These are phyloP conservation scores for Testicularia cyperi DNA, from an alignment of 1,284 basidiomycete species.

Conservation along the genomic window DNA sequence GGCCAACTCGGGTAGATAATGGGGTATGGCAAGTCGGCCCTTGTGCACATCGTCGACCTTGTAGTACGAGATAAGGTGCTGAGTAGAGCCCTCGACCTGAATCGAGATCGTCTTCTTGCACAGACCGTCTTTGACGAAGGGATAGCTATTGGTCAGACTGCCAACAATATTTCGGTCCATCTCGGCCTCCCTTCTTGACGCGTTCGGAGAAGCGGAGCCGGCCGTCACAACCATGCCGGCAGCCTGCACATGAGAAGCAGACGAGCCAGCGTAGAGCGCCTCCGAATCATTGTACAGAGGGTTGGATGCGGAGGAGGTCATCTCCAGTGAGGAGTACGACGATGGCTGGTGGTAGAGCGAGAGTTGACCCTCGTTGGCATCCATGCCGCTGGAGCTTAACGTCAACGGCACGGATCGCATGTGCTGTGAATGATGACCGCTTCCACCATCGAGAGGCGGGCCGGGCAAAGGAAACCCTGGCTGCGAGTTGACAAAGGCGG, in stretches of 20 bases:
- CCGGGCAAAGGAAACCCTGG: constrained; percentile 14
- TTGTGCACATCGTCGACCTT: constrained; percentile 85
- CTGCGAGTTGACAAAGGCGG: constrained; percentile 17
- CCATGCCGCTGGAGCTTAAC: constrained; percentile 17
- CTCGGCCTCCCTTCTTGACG: constrained; percentile 25
- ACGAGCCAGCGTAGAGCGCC: constrained; percentile 4
- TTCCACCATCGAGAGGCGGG: constrained; percentile 1
- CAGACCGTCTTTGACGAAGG: constrained; percentile 47
- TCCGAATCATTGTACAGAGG: constrained; percentile 15
- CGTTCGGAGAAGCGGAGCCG: constrained; percentile 1
- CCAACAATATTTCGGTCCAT: constrained; percentile 49
- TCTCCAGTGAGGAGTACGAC: constrained; percentile 8
- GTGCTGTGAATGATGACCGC: constrained; percentile 1
- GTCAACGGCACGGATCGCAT: constrained; percentile 25
- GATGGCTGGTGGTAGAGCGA: constrained; percentile 10
- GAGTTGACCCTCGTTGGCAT: constrained; percentile 11
- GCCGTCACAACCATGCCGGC: constrained; percentile 29
- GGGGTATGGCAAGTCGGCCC: constrained; percentile 82
- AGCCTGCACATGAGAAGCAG: constrained; percentile 21
- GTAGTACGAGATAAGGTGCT: constrained; percentile 96
- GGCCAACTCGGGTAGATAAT: constrained; percentile 81
- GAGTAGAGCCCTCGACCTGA: constrained; percentile 80
- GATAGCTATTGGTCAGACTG: constrained; percentile 51
- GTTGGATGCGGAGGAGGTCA: constrained; percentile 9
- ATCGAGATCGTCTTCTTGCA: constrained; percentile 81